These are phyloP conservation scores for Maudiozyma saulgeensis DNA, from an alignment of 805 yeast species.

Conservation along the genomic window DNA sequence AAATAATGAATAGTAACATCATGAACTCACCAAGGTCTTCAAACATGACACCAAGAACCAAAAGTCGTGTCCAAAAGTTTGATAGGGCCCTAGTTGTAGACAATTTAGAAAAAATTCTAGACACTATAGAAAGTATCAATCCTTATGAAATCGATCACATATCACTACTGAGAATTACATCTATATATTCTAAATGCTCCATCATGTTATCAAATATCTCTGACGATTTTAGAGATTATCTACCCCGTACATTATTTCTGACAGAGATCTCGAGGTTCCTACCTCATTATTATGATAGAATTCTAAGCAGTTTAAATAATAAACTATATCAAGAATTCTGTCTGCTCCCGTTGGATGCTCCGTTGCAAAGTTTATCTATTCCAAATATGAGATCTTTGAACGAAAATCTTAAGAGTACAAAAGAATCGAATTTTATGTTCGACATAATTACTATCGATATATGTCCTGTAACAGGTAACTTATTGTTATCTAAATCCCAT, in stretches of 20 bases:
- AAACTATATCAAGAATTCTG: constrained; percentile 9
- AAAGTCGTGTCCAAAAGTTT: constrained; percentile 17
- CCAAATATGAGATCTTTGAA: too few species aligned
- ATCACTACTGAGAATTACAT: constrained; percentile 13
- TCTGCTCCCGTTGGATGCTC: background rate
- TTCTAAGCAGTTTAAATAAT: constrained; percentile 10
- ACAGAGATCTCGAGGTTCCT: constrained; percentile 15
- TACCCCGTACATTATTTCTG: constrained; percentile 9
- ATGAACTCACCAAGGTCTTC: constrained; percentile 24
- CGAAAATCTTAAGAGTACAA: too few species aligned
- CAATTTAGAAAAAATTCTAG: constrained; percentile 11
- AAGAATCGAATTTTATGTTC: background rate
- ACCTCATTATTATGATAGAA: constrained; percentile 19
- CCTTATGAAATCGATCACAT: constrained; percentile 9
- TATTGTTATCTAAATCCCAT: constrained; percentile 42
- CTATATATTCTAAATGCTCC: constrained; percentile 15
- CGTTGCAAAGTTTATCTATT: too few species aligned
- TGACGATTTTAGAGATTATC: background rate
- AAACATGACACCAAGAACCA: constrained; percentile 25
- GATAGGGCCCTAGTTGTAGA: constrained; percentile 18
- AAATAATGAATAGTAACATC: background rate
- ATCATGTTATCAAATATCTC: constrained; percentile 16
- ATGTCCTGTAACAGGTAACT: constrained; percentile 47
- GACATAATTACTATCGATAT: constrained; percentile 48
- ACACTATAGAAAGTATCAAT: constrained; percentile 10